These are phyloP conservation scores for Colletotrichum sp. DNA, from an alignment of 2,329 filamentous ascomycete species.

Conservation along the genomic window DNA sequence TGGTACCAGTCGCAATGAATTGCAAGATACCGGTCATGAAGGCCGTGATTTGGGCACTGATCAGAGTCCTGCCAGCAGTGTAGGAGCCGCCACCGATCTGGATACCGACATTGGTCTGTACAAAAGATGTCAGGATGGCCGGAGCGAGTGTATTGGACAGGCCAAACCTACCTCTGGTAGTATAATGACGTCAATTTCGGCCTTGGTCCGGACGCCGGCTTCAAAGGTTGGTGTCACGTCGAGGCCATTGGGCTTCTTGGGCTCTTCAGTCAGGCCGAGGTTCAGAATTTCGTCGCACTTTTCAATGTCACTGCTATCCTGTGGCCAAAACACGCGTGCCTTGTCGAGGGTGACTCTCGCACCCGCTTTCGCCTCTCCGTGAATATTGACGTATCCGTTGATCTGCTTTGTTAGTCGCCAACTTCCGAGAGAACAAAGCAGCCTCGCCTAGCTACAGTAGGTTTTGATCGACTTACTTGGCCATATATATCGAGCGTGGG, in stretches of 20 bases:
- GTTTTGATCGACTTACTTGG: neutral
- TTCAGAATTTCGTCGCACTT: neutral
- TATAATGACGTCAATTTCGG: neutral
- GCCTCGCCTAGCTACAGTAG: neutral
- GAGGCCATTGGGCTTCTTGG: neutral
- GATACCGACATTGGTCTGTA: constrained; percentile 4
- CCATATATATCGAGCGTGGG: constrained; percentile 23
- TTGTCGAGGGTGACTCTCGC: neutral
- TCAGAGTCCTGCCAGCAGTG: neutral
- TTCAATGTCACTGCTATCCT: neutral
- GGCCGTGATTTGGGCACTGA: neutral
- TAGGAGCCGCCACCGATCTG: neutral
- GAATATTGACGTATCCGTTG: neutral
- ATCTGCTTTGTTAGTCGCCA: neutral
- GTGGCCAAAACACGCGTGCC: neutral
- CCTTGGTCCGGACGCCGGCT: neutral
- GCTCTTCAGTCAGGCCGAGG: neutral
- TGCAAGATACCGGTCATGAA: neutral
- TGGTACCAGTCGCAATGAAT: neutral
- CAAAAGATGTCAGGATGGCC: neutral
- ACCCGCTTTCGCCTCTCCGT: neutral
- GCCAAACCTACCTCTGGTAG: neutral
- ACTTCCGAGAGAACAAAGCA: neutral
- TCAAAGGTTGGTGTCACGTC: neutral
- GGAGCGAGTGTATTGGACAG: neutral